Base-by-base conservation (phyloP, 208 protist species). In the Wallacemonas collosoma region DNA sequence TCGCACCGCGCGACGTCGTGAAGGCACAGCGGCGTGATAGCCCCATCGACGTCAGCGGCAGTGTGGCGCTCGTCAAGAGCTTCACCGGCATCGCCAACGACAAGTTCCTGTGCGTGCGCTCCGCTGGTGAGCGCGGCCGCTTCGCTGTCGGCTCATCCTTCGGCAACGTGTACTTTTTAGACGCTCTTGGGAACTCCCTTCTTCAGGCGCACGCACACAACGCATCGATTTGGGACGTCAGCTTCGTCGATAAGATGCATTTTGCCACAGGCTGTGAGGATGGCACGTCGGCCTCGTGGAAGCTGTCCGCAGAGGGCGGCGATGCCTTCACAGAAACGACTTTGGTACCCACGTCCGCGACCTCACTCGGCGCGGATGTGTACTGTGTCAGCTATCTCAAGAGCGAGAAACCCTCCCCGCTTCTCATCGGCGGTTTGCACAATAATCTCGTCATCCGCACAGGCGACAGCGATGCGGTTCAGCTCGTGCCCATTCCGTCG, bases 101-200 rank as follows among this genome's bases (percentile, higher is more conserved):
- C 72, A 95, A 90, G 68, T 95, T 95, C 61, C 81, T 95, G 12
- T 93, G 90, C 75, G 79, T 93, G 15, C 68, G 68, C 48, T 80
- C 70, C 41, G 90, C 86, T 35, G 87, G 83, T 6, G 87, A 87
- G 62, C 54, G 68, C 3, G 85, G 86, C 36, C 90, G 87, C 64
- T 89, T 90, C 76, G 90, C 90, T 3, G 83, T 95, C 15, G 87
- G 90, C 67, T 92, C 86, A 5, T 88, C 84, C 15, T 77, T 85
- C 69, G 90, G 90, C 57, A 93, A 95, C 70, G 78, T 95, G 4
- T 95, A 95, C 85, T 92, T 95, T 68, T 62, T 95, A 3, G 90
- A 95, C 65, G 74, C 77, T 6, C 76, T 89, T 11, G 90, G 90
- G 5, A 90, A 91, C 69, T 91, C 90, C 17, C 79, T 95, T n/a